Evolutionary conservation across 2,329 filamentous ascomycete species (phyloP).

Genomic region (Fusarium pseudocircinatum): DNA sequence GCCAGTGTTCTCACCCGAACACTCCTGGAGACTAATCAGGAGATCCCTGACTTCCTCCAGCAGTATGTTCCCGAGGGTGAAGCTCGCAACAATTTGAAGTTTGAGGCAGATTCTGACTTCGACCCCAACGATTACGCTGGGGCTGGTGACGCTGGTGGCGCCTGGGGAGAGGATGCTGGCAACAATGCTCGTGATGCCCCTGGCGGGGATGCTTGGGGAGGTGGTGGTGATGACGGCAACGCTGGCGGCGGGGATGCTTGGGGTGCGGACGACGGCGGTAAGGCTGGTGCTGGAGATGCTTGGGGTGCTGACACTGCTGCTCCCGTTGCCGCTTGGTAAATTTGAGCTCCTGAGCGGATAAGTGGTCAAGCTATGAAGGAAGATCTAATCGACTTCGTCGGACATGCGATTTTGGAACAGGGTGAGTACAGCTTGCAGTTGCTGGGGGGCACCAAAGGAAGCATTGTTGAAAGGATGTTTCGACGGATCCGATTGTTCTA

Average conservation of each 20-base stretch:
- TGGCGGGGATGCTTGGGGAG: constrained; percentile 20
- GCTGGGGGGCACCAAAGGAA: neutral
- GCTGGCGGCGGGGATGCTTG: neutral
- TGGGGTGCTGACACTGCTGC: neutral
- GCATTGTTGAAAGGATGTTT: neutral
- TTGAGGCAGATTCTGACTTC: constrained; percentile 65
- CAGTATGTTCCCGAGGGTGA: constrained; percentile 68
- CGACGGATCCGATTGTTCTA: constrained; percentile 1
- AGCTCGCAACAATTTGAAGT: constrained; percentile 58
- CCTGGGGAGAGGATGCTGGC: constrained; percentile 19
- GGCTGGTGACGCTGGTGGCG: constrained; percentile 34
- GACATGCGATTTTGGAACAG: neutral
- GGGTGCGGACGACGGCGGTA: neutral
- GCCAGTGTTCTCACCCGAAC: constrained; percentile 80
- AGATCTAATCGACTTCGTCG: neutral
- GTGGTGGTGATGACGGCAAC: neutral
- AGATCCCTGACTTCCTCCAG: constrained; percentile 83
- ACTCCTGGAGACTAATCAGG: constrained; percentile 81
- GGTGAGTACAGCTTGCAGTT: neutral
- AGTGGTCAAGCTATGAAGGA: neutral
- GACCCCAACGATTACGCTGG: constrained; percentile 52
- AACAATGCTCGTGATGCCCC: constrained; percentile 1
- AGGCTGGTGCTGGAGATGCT: neutral
- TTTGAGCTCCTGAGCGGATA: neutral
- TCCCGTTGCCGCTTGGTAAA: constrained; percentile 14